Evolutionary conservation across 2,329 filamentous ascomycete genomes (phyloP), one percentile per base, ranked within the genome.

Genomic region (Helminthosporium solani): DNA sequence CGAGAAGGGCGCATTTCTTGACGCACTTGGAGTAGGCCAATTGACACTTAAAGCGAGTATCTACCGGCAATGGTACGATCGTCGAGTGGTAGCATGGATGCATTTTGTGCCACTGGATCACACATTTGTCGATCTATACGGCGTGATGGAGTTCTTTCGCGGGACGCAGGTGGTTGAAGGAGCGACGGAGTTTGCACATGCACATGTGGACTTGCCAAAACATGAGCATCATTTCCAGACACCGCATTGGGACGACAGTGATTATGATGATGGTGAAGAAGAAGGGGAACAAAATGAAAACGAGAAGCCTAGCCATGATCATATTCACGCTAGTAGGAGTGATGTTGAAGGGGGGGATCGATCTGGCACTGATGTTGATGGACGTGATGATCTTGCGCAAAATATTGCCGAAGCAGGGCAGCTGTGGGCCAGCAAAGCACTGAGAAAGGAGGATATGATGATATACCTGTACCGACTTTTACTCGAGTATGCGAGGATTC

Each of bases 71-170:
- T 94, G 88, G 88, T 87, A 90, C 61, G 87, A 91, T 63, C 73
- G 49, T 58, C 74, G 65, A 54, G 73, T 92, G 1, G 73, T 88
- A 1, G 78, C 87, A 0, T 94, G 88, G 88, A 82, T 83, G 61
- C 88, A 94, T 68, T 92, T 88, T 58, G 84, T 90, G 2, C 88
- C 88, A 14, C 84, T 92, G 79, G 86, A 90, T 63, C 87, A 81
- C 60, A 80, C 83, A 1, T 90, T 85, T 58, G 73, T 80, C 28
- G 88, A 91, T 56, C 78, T 87, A 58, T 90, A 84, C 50, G 83
- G 81, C 34, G 83, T 90, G 42, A 78, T 90, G 76, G 82, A 86
- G 86, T 91, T 88, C 61, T 90, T 91, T 58, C 58, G 88, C 2
- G 85, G 85, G 14, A 44, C 52, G 85, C 4, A 83, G 83, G 11